Base-by-base conservation (phyloP, 331 rosid species). In the Stylosanthes scabra region DNA sequence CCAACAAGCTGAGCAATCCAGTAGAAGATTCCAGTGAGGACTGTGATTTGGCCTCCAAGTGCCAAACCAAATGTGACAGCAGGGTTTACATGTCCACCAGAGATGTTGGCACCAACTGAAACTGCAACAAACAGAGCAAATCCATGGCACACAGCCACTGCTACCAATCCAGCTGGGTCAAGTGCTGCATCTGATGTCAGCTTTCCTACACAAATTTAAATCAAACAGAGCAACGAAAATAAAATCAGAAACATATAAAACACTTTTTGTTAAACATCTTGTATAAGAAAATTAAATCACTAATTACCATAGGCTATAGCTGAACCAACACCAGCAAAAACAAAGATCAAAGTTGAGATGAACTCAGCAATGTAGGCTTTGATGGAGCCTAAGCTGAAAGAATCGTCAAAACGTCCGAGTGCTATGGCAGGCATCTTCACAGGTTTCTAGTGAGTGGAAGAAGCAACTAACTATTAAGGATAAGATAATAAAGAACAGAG, bases 21-120 rank as follows among this genome's bases (percentile, higher is more conserved):
- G 85, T 93, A 90, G 84, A 93, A 90, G 80, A 93, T 52, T 49
- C 96, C 86, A 44, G 97, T 89, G 78, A 93, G 86, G 76, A 93
- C 31, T 13, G 86, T 93, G 90, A 90, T 93, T 57, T 93, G 98
- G 63, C 97, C 97, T 13, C 98, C 97, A 41, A 90, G 75, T 78
- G 97, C 97, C 90, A 93, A 85, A 20, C 98, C 96, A 44, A 93
- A 89, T 13, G 97, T 93, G 66, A 93, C 98, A 4, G 98, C 96
- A 9, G 97, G 98, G 89, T 93, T 93, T 3, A 93, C 97, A 76
- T 93, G 98, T 3, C 97, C 98, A 37, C 97, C 96, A 55, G 98
- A 93, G 80, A 93, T 93, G 85, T 90, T 93, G 74, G 96, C 96
- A 20, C 89, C 88, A 70, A 90, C 77, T 0, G 97, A 34, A 70